Percentiles rank a stretch among this genome's conserved stretches.
These are phyloP conservation scores for Eucalyptus curtisii DNA, from an alignment of 345 rosid species.

Conservation along the genomic window DNA sequence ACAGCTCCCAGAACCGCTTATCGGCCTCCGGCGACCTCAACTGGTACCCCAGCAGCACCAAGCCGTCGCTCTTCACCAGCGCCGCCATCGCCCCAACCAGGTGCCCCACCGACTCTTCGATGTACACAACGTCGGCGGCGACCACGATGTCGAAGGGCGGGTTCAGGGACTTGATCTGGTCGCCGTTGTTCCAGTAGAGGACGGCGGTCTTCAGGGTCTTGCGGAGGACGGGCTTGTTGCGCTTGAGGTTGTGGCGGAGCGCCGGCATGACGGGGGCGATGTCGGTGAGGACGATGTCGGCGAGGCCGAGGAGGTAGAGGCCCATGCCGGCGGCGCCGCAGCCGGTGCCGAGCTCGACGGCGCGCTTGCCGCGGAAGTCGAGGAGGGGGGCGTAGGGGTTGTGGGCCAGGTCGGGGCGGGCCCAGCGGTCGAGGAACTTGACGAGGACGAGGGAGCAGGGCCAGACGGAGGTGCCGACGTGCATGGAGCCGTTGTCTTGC, in stretches of 20 bases:
- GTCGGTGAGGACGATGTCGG: slow-evolving; percentile 73
- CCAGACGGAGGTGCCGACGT: slow-evolving; percentile 97
- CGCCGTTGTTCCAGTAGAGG: slow-evolving; percentile 55
- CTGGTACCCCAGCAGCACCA: slow-evolving; percentile 69
- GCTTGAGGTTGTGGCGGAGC: slow-evolving; percentile 81
- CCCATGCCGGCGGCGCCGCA: slow-evolving; percentile 93
- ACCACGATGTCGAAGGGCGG: slow-evolving; percentile 79
- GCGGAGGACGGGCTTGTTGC: slow-evolving; percentile 60
- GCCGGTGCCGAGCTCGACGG: slow-evolving; percentile 76
- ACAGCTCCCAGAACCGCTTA: slow-evolving; percentile 68
- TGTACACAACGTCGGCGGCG: slow-evolving; percentile 85
- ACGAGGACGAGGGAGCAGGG: slow-evolving; percentile 82
- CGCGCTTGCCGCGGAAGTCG: slow-evolving; percentile 48
- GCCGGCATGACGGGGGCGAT: slow-evolving; percentile 84
- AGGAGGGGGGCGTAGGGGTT: slow-evolving; percentile 55
- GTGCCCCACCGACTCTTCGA: slow-evolving; percentile 54
- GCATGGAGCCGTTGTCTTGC: slow-evolving; percentile 79
- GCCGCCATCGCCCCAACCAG: slow-evolving; percentile 59
- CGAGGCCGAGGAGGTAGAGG: slow-evolving; percentile 62
- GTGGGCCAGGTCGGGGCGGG: slow-evolving; percentile 6
- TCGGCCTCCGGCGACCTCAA: slow-evolving; percentile 87
- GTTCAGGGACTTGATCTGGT: slow-evolving; percentile 46
- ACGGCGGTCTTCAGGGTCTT: slow-evolving; percentile 48
- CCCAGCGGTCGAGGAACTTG: slow-evolving; percentile 91
- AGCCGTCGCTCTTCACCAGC: slow-evolving; percentile 63